Evolutionary conservation across 2,329 filamentous ascomycete genomes (phyloP), one percentile per base, ranked within the genome.

Genomic region (Blastomyces gilchristii): DNA sequence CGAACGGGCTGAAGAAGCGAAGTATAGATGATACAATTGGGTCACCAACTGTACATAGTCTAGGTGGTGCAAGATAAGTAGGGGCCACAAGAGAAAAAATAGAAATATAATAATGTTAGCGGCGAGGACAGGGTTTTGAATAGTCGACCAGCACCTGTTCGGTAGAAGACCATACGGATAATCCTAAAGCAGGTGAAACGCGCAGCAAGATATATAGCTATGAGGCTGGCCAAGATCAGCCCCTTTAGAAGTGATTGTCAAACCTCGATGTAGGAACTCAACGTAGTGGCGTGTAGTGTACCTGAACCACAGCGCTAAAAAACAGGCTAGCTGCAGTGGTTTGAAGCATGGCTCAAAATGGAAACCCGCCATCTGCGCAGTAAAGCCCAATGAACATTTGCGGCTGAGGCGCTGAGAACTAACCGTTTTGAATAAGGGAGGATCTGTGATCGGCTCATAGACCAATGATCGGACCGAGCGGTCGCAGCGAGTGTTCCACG

Each of bases 61-160:
- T 12, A 8, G 39, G 56, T 41, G 16, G 11, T n/a, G 37, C n/a
- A 4, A 43, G 37, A 22, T 41, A 25, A 37, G 54, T 50, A 18
- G 39, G 12, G 58, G 25, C 43, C 28, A 22, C n/a, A 49, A 45
- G 43, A 28, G 58, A 50, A 60, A 49, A 60, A 61, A 61, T 61
- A 61, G 31, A 61, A 61, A 61, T 61, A 53, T 12, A 61, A 53
- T 25, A 52, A 50, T 9, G 45, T 52, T 61, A 53, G 59, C 59
- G 59, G 52, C 59, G 37, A 31, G 2, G 47, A 53, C 58, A 60
- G 37, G 58, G 43, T 60, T 52, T 50, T 8, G 59, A 9, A 61
- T 6, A 60, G 45, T n/a, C 18, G 22, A 52, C 25, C 53, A 37
- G 47, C 41, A 52, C 28, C 25, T 50, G 58, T 16, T 52, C 45